Percentiles rank a stretch among this genome's conserved stretches.
Evolutionary conservation across 257 asterid genomes (phyloP).

Genomic region (Sherardia arvensis): DNA sequence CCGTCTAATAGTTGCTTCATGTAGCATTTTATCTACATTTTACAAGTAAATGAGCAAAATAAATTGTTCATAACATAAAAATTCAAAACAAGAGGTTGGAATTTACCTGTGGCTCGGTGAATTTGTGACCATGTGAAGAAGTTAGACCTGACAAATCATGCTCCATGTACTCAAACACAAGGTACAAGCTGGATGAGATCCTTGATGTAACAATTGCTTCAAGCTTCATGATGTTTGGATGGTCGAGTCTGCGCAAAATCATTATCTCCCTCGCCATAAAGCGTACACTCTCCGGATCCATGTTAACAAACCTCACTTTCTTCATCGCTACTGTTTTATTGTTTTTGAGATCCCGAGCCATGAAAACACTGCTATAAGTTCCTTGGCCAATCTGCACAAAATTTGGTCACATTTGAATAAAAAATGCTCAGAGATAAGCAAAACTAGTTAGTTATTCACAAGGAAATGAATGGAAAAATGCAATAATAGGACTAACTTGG

Average conservation of each 20-base stretch:
- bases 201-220: constrained; percentile 75
- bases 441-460: not conserved
- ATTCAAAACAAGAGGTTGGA: constrained; percentile 2
- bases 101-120: constrained; percentile 75
- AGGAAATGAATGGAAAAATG: constrained; percentile 8
- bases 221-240: constrained; percentile 87
- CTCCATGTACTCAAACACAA: constrained; percentile 94
- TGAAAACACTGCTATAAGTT: constrained; percentile 91
- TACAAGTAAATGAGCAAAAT: not conserved
- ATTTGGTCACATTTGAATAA: not conserved
- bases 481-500: constrained; percentile 44
- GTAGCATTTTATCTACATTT: constrained; percentile 66
- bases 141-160: constrained; percentile 95
- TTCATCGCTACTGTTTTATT: constrained; percentile 80
- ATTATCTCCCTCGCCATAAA: constrained; percentile 93
- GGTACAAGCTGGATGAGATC: constrained; percentile 70
- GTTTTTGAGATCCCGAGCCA: constrained; percentile 60
- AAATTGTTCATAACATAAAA: not conserved
- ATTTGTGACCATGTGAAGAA: constrained; percentile 49
- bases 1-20: constrained; percentile 71
- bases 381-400: constrained; percentile 88
- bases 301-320: constrained; percentile 73
- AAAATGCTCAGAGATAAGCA: not conserved
- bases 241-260: constrained; percentile 69
- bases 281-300: constrained; percentile 93